Base-by-base conservation (phyloP, 1,284 basidiomycete genomes). In the Caloboletus firmus region DNA sequence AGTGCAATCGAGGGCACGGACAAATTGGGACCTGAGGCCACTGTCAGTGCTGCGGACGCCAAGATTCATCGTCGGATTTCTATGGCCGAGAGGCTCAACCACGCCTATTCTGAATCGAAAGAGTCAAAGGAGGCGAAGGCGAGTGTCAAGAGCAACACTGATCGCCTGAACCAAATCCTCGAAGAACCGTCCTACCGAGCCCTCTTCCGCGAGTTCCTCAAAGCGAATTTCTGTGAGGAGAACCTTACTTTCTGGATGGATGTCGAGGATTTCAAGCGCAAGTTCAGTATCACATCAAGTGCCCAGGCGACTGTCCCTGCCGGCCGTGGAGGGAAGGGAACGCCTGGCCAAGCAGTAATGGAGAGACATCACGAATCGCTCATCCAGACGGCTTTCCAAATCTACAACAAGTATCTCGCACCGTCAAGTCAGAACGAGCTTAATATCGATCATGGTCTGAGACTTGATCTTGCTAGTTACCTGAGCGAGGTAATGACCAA, bases 221-320 rank as follows among this genome's bases (percentile, higher is more conserved):
- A 93, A 41, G 82, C 85, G 49, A 98, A 98, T 73, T 98, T 98
- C 71, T 98, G 95, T 76, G 96, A 99, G 70, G 96, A 99, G 79
- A 99, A 99, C 69, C 76, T 99, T 62, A 88, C 89, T 45, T 99
- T 98, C 76, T 99, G 95, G 91, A 73, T 98, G 51, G 97, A 98
- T 66, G 96, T 98, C 1, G 85, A 95, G 71, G 96, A 99, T 69
- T 97, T 99, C 78, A 95, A 95, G 77, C 83, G 90, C 62, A 89
- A 95, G 65, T 99, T 99, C 77, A 89, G 87, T 68, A 98, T 94
- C 55, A 97, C 96, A 0, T 95, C 91, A 5, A 94, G 89, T 62
- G 93, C 96, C 6, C 84, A 90, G 53, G 91, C 92, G 12, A 81
- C 83, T 3, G 66, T 71, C 26, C 71, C 76, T 0, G 22, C 66